Base-by-base conservation (phyloP, 805 yeast genomes). In the Wickerhamia fluorescens region DNA sequence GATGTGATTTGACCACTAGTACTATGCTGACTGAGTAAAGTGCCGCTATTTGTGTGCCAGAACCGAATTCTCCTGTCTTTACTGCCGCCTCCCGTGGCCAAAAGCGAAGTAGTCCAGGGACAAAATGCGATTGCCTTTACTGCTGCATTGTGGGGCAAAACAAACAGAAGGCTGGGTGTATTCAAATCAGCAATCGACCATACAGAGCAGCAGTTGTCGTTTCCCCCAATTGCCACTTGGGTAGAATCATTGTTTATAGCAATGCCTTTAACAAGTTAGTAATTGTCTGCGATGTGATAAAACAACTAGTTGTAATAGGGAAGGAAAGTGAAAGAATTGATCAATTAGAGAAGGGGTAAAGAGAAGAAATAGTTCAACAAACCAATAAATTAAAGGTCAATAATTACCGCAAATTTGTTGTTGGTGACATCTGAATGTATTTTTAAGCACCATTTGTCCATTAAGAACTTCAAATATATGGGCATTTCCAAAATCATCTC, bases 61-160 rank as follows among this genome's bases (percentile, higher is more conserved):
- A 86, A 85, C 34, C 88, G 51, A 6, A 87, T 71, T n/a, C 69
- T 69, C 28, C 88, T 60, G 49, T 88, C 96, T 42, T 75, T 77
- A 13, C 79, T 73, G 0, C 96, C 96, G 3, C 92, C 96, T 0
- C 96, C 96, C 0, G 96, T 86, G 1, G 89, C 96, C 20, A 88
- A 51, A 6, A 88, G 55, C 2, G 80, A 67, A 9, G 74, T 74
- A 12, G 85, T 68, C 96, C 96, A 87, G 0, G 96, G 96, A 48
- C 96, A 88, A 44, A 73, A 88, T 3, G 89, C 81, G 25, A 88
- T 61, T 0, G 95, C 96, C 43, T 87, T 87, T 0, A 88, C 88
- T 0, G 96, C 96, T 2, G 95, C 94, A 3, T 62, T 58, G 45
- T 88, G 96, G 1, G 67, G 72, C 29, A 87, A 58, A 7, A 53